Percentiles rank a stretch among this genome's conserved stretches.
Conservation (phyloP, 257 asterid genomes). For the Hygrophila difformis region DNA sequence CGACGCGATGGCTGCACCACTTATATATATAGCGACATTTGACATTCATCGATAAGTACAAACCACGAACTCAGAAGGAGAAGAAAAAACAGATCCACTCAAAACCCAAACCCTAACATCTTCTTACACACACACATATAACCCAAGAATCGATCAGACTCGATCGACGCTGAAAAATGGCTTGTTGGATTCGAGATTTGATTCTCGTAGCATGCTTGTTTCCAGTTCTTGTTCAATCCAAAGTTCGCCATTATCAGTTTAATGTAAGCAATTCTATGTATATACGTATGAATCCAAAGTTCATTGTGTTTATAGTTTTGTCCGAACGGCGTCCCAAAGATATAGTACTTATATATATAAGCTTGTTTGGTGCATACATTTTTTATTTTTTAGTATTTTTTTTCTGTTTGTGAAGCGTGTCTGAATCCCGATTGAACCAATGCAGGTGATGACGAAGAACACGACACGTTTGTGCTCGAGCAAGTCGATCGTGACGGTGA, state of each 20-base stretch:
- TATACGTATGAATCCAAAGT: no score
- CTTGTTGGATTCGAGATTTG: constrained; percentile 27
- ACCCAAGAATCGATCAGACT: neutral
- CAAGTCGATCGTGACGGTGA: constrained; percentile 53
- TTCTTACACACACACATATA: neutral
- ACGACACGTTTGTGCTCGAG: constrained; percentile 46
- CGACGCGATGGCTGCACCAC: constrained; percentile 40
- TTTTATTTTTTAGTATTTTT: no score
- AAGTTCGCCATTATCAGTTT: constrained; percentile 73
- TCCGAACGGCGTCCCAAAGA: no score
- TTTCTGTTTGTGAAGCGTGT: no score
- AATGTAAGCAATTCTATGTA: constrained; percentile 38
- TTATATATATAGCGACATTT: constrained; percentile 45
- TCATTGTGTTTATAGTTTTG: no score
- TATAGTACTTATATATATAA: no score
- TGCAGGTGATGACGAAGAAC: constrained; percentile 51
- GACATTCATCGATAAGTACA: constrained; percentile 29
- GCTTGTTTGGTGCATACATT: no score
- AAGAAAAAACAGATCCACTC: constrained; percentile 22
- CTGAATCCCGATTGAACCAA: no score
- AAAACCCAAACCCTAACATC: constrained; percentile 8
- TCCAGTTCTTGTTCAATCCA: constrained; percentile 37
- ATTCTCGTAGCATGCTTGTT: constrained; percentile 31
- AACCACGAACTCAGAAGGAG: neutral
- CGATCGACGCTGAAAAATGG: constrained; percentile 23